Conservation (phyloP, 345 rosid genomes). For the Hypericum androsaemum region DNA sequence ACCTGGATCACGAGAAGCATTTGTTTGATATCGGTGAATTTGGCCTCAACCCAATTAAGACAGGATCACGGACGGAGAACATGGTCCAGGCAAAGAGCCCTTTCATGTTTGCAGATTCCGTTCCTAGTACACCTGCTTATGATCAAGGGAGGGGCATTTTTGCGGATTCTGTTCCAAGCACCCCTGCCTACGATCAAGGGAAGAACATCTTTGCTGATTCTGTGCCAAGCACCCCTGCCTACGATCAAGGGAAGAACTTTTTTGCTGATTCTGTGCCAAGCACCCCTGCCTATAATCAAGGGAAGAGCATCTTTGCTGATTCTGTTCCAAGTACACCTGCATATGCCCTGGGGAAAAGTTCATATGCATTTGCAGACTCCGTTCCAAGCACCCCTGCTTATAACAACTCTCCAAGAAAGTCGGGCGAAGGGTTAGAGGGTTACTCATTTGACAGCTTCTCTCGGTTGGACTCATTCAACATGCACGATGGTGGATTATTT, state of each 20-base stretch:
- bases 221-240: conserved; percentile 21
- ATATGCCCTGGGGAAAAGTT: conserved; percentile 15
- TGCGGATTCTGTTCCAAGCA: no score
- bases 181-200: conserved; percentile 14
- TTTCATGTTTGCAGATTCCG: no score
- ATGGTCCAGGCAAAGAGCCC: conserved; percentile 20
- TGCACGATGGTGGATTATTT: no score
- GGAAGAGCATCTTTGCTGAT: conserved; percentile 12
- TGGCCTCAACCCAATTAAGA: conserved; percentile 64
- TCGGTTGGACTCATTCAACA: conserved; percentile 24
- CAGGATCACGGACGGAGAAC: conserved; percentile 32
- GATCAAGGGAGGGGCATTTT: no score
- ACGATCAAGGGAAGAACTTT: conserved; percentile 11
- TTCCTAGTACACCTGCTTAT: no score
- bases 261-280: conserved; percentile 21
- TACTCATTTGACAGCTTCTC: conserved; percentile 67
- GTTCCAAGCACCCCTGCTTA: conserved; percentile 23
- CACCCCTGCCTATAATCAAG: conserved; percentile 16
- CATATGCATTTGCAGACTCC: conserved; percentile 35
- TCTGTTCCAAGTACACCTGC: conserved; percentile 19
- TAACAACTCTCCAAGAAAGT: conserved; percentile 28
- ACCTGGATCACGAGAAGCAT: conserved; percentile 33
- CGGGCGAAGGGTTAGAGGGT: conserved; percentile 36
- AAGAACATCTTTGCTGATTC: conserved; percentile 14
- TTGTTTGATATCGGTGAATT: conserved; percentile 53